Evolutionary conservation across 805 yeast species (phyloP).

Genomic region (Maudiozyma saulgeensis): DNA sequence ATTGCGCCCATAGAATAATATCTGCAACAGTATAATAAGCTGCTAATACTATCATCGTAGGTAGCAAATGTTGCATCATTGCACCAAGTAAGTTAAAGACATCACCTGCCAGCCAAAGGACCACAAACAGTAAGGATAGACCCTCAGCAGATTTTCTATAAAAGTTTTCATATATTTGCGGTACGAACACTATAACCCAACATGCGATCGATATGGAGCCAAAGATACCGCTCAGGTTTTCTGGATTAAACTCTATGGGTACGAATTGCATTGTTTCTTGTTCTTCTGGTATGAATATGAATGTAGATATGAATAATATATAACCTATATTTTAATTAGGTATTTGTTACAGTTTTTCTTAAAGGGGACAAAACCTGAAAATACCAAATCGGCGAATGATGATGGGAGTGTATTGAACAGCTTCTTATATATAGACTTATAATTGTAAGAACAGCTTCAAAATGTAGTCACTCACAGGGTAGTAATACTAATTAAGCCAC

Average conservation of each 20-base stretch:
- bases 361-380: no score
- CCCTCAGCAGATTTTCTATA: conserved; percentile 83
- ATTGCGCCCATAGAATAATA: conserved; percentile 71
- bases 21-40: conserved; percentile 90
- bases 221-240: conserved; percentile 61
- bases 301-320: no score
- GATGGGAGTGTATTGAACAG: no score
- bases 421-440: no score
- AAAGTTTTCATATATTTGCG: conserved; percentile 90
- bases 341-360: no score
- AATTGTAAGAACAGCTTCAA: no score
- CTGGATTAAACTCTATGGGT: conserved; percentile 55
- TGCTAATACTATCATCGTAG: conserved; percentile 90
- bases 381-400: no score
- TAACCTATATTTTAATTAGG: no score
- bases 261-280: conserved; percentile 13
- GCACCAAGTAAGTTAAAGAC: conserved; percentile 90
- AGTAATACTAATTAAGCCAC: no score
- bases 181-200: conserved; percentile 96
- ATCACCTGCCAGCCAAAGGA: conserved; percentile 90
- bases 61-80: conserved; percentile 76
- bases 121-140: conserved; percentile 72
- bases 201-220: conserved; percentile 88
- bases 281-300: neutral
- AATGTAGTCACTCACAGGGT: no score